These are phyloP conservation scores for Fusarium torreyae DNA, from an alignment of 2,329 filamentous ascomycete species.

Conservation along the genomic window DNA sequence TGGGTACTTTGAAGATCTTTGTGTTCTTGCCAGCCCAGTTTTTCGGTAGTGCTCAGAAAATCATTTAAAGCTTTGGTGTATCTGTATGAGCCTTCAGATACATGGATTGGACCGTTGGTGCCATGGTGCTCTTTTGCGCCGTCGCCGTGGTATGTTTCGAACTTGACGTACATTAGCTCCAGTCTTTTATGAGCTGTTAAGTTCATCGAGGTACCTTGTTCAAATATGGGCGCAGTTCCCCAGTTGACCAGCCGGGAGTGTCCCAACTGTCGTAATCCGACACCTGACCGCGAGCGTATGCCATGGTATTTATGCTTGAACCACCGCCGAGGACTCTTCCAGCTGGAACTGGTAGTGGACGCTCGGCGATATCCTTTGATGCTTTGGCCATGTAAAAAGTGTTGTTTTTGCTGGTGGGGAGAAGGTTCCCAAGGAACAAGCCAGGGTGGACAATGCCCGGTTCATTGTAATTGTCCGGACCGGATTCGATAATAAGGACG, in stretches of 20 bases:
- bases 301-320: conserved; percentile 4
- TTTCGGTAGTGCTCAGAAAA: not conserved
- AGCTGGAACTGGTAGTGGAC: not conserved
- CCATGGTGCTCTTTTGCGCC: not conserved
- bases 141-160: not conserved
- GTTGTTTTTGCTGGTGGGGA: not conserved
- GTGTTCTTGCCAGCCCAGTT: not conserved
- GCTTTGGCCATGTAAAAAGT: not conserved
- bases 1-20: conserved; percentile 1
- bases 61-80: not conserved
- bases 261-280: not conserved
- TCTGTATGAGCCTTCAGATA: not conserved
- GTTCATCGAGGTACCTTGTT: not conserved
- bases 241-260: not conserved
- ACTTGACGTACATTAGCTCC: not conserved
- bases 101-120: not conserved
- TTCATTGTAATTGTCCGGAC: not conserved
- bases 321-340: not conserved
- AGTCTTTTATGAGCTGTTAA: not conserved
- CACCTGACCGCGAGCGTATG: not conserved
- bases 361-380: not conserved
- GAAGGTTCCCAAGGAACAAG: not conserved
- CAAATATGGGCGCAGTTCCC: not conserved
- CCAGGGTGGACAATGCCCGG: not conserved
- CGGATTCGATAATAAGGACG: not conserved